Evolutionary conservation across 148 eudicot genomes (phyloP).

Genomic region (Agrostemma githago): DNA sequence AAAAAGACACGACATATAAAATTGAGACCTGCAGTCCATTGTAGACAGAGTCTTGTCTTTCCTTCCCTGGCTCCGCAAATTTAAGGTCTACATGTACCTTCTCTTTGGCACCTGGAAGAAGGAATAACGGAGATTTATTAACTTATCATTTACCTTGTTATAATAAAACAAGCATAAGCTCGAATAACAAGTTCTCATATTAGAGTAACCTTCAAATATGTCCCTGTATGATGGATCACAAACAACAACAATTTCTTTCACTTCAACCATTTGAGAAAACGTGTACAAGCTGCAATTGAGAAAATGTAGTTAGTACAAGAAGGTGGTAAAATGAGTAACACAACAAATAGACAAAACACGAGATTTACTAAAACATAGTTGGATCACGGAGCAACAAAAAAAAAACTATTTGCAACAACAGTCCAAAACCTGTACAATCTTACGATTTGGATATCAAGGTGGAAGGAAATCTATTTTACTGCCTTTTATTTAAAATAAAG

Average conservation of each 20-base stretch:
- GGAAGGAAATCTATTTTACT: too few species aligned
- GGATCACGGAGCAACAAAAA: not conserved
- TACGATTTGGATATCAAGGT: too few species aligned
- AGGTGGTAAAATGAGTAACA: conserved; percentile 4
- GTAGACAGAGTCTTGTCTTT: conserved; percentile 92
- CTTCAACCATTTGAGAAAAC: conserved; percentile 68
- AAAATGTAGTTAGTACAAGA: conserved; percentile 17
- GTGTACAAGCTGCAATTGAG: conserved; percentile 56
- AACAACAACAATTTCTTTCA: conserved; percentile 88
- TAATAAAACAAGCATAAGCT: not conserved
- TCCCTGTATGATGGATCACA: conserved; percentile 95
- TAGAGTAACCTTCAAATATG: conserved; percentile 69
- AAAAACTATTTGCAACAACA: not conserved
- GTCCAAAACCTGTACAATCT: not conserved
- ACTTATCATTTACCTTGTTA: conserved; percentile 3
- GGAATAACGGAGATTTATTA: conserved; percentile 4
- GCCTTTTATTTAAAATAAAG: too few species aligned
- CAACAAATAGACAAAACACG: not conserved
- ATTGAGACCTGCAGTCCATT: conserved; percentile 73
- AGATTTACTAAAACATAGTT: not conserved
- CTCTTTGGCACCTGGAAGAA: conserved; percentile 51
- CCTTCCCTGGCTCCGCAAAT: conserved; percentile 93
- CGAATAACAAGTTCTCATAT: not conserved
- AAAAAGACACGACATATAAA: not conserved
- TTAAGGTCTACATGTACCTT: conserved; percentile 63